Evolutionary conservation across 2,329 filamentous ascomycete species (phyloP).

Genomic region (Epichloe hybrida): DNA sequence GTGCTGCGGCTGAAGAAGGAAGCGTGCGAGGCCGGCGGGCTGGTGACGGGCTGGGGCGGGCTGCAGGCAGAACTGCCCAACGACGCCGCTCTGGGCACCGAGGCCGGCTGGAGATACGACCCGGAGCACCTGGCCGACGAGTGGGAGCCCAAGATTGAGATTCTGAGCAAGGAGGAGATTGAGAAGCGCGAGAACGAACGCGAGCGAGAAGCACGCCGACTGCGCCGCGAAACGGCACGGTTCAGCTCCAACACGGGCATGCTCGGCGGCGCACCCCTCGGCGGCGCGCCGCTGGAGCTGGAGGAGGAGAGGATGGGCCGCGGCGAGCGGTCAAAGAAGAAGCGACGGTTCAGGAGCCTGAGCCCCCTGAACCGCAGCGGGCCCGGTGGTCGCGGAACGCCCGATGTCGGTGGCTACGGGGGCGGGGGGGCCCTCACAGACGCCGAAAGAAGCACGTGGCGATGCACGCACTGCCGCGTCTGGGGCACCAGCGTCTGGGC

Average conservation of each 20-base stretch:
- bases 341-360: constrained; percentile 77
- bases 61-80: constrained; percentile 61
- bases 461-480: constrained; percentile 75
- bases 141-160: constrained; percentile 73
- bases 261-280: constrained; percentile 57
- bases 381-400: constrained; percentile 62
- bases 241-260: constrained; percentile 82
- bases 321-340: constrained; percentile 89
- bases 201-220: constrained; percentile 74
- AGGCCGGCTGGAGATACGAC: constrained; percentile 92
- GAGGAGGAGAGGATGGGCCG: constrained; percentile 79
- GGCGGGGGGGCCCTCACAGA: constrained; percentile 59
- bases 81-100: constrained; percentile 66
- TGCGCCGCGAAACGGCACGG: constrained; percentile 80
- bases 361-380: constrained; percentile 57
- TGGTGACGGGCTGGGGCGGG: constrained; percentile 60
- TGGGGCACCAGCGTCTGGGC: constrained; percentile 91
- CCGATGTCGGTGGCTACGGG: constrained; percentile 63
- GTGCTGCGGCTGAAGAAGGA: constrained; percentile 90
- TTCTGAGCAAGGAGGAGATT: constrained; percentile 86
- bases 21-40: constrained; percentile 78
- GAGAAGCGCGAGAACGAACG: constrained; percentile 92
- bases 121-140: constrained; percentile 75
- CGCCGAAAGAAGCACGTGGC: constrained; percentile 69
- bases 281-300: constrained; percentile 32